phyloP scores from a whole-genome alignment of 2,329 filamentous ascomycete species.

The Hymenoscyphus fraxineus region DNA sequence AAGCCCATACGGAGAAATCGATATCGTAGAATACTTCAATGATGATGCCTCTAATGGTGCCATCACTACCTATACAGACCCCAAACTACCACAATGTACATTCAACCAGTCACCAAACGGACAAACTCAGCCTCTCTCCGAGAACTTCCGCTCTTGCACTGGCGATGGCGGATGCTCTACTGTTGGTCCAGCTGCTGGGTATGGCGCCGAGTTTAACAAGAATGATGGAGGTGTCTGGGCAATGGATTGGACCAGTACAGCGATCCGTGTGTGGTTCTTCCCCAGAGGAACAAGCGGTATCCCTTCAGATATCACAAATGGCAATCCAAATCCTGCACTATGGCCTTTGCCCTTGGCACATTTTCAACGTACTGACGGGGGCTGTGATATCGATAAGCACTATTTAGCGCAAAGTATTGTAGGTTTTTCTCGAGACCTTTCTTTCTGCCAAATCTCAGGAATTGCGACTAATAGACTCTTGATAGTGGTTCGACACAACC shows the following conservation, averaged over 20 bases:
- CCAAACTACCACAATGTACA: conserved; percentile 10
- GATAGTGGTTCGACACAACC: conserved; percentile 62
- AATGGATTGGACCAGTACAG: conserved; percentile 52
- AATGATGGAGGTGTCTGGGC: conserved; percentile 48
- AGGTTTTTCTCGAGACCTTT: conserved; percentile 38
- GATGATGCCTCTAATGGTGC: conserved; percentile 35
- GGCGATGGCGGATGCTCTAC: conserved; percentile 37
- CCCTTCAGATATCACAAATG: conserved; percentile 62
- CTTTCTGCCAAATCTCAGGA: background rate
- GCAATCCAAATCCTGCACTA: conserved; percentile 56
- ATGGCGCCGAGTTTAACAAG: conserved; percentile 27
- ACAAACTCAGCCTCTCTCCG: conserved; percentile 31
- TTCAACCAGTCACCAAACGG: conserved; percentile 15
- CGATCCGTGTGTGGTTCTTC: conserved; percentile 50
- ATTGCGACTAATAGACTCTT: background rate
- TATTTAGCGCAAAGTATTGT: conserved; percentile 68
- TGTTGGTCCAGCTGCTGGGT: conserved; percentile 36
- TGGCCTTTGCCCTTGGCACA: conserved; percentile 68
- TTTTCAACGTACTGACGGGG: conserved; percentile 46
- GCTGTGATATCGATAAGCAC: conserved; percentile 65
- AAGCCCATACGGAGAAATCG: conserved; percentile 29
- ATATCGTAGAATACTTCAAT: conserved; percentile 53
- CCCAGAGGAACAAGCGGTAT: conserved; percentile 57
- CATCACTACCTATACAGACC: conserved; percentile 25
- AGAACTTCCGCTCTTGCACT: conserved; percentile 37